Percentiles rank a stretch among this genome's conserved stretches.
phyloP scores from a whole-genome alignment of 179 eudicot genomes.

The Silene noctiflora region DNA sequence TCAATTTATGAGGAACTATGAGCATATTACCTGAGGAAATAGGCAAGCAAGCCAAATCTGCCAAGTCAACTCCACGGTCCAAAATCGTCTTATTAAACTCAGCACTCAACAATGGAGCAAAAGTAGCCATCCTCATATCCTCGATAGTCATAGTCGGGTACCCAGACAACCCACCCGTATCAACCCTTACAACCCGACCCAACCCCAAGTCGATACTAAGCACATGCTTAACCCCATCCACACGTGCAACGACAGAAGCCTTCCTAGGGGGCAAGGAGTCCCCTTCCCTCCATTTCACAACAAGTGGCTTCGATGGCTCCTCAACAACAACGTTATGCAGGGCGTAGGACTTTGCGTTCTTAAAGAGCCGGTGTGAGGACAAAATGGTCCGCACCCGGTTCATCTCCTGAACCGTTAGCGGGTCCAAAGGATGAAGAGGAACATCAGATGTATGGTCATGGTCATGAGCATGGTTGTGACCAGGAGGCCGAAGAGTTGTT shows the following conservation, averaged over 20 bases:
- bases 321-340: slow-evolving; percentile 67
- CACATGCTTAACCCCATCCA: slow-evolving; percentile 41
- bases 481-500: slow-evolving; percentile 25
- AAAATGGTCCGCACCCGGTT: slow-evolving; percentile 48
- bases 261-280: slow-evolving; percentile 54
- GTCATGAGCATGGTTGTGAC: slow-evolving; percentile 20
- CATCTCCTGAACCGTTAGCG: slow-evolving; percentile 66
- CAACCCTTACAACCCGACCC: slow-evolving; percentile 40
- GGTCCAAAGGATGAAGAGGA: slow-evolving; percentile 87
- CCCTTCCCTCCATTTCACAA: slow-evolving; percentile 59
- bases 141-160: slow-evolving; percentile 82
- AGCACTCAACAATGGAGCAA: slow-evolving; percentile 55
- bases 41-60: slow-evolving; percentile 79
- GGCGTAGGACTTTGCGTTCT: slow-evolving; percentile 33
- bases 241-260: slow-evolving; percentile 74
- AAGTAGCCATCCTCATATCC: slow-evolving; percentile 59
- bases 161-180: slow-evolving; percentile 42
- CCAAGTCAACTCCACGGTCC: slow-evolving; percentile 64
- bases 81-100: slow-evolving; percentile 71
- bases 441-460: slow-evolving; percentile 40
- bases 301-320: slow-evolving; percentile 58
- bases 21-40: slow-evolving; percentile 44
- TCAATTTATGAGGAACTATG: not conserved
- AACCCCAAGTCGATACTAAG: slow-evolving; percentile 47
- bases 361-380: slow-evolving; percentile 41